Percentiles rank a stretch among this genome's conserved stretches.
Evolutionary conservation across 208 protist species (phyloP).

Genomic region (Trypanosoma congolense): DNA sequence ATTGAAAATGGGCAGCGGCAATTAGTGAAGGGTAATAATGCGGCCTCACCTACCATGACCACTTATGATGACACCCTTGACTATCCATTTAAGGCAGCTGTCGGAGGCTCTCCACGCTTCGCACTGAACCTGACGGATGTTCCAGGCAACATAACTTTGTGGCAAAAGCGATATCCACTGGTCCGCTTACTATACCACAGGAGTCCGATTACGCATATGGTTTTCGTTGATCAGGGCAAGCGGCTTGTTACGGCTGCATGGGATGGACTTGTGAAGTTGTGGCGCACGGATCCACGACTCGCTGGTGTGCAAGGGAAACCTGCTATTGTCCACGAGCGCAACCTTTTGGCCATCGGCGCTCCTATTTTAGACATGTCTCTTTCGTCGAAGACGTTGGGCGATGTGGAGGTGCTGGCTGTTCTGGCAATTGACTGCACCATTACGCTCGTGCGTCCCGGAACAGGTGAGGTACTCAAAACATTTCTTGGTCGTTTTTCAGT

Average conservation of each 20-base stretch:
- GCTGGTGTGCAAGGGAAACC: conserved; percentile 30
- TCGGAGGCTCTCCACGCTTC: neutral
- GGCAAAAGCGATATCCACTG: conserved; percentile 58
- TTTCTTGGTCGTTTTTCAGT: conserved; percentile 52
- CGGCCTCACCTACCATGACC: neutral
- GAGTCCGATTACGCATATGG: conserved; percentile 53
- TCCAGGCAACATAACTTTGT: conserved; percentile 56
- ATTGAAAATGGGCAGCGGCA: conserved; percentile 33
- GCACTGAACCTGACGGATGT: conserved; percentile 28
- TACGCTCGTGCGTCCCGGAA: conserved; percentile 62
- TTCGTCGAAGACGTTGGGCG: conserved; percentile 44
- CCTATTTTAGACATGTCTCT: conserved; percentile 65
- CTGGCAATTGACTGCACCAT: conserved; percentile 75
- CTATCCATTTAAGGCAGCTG: neutral
- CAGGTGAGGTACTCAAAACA: conserved; percentile 72
- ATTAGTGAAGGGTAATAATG: neutral
- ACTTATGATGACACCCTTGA: neutral
- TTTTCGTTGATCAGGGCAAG: conserved; percentile 39
- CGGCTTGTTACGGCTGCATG: conserved; percentile 64
- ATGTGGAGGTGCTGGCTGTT: conserved; percentile 68
- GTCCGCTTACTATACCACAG: conserved; percentile 78
- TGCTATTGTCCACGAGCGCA: conserved; percentile 70
- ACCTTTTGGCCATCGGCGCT: conserved; percentile 49
- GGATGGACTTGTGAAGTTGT: conserved; percentile 86
- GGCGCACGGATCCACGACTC: conserved; percentile 57